A percentile compares a stretch with the other conserved stretches of the same genome.
Conservation (phyloP, 805 yeast species). For the Yamadazyma paraphyllophila region DNA sequence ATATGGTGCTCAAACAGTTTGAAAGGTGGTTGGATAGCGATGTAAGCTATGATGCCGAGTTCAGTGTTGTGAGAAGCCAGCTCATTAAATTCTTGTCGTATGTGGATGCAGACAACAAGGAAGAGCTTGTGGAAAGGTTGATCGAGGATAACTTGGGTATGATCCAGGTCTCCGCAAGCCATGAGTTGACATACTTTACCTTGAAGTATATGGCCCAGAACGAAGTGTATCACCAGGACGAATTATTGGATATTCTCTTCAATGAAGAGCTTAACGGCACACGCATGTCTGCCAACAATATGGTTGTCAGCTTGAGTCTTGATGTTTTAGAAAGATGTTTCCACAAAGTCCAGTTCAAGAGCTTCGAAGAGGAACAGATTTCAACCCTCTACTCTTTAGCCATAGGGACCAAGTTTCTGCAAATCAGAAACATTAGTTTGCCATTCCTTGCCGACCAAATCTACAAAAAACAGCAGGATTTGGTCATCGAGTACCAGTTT, state of each 20-base stretch:
- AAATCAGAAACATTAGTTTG: constrained; percentile 45
- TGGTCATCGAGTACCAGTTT: constrained; percentile 62
- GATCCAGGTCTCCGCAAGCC: constrained; percentile 27
- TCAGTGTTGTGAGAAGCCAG: constrained; percentile 49
- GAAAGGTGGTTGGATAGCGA: constrained; percentile 62
- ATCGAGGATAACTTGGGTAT: constrained; percentile 46
- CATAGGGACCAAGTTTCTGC: constrained; percentile 14
- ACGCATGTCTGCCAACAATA: constrained; percentile 28
- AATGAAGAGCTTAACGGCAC: constrained; percentile 19
- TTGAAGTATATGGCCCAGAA: constrained; percentile 27
- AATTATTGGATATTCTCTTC: constrained; percentile 43
- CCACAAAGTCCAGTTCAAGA: constrained; percentile 3
- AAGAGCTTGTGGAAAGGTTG: constrained; percentile 6
- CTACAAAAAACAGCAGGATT: constrained; percentile 50
- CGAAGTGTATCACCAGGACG: constrained; percentile 22
- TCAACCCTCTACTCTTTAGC: constrained; percentile 36
- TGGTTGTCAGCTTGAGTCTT: constrained; percentile 30
- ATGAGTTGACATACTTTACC: constrained; percentile 47
- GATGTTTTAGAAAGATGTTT: constrained; percentile 34
- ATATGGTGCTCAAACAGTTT: constrained; percentile 57
- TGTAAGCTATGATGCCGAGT: constrained; percentile 55
- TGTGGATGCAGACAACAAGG: constrained; percentile 5
- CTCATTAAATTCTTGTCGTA: constrained; percentile 45
- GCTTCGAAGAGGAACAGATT: constrained; percentile 5
- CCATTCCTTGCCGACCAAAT: constrained; percentile 41